Conservation (phyloP, 2,329 filamentous ascomycete genomes). For the Colletotrichum navitas region DNA sequence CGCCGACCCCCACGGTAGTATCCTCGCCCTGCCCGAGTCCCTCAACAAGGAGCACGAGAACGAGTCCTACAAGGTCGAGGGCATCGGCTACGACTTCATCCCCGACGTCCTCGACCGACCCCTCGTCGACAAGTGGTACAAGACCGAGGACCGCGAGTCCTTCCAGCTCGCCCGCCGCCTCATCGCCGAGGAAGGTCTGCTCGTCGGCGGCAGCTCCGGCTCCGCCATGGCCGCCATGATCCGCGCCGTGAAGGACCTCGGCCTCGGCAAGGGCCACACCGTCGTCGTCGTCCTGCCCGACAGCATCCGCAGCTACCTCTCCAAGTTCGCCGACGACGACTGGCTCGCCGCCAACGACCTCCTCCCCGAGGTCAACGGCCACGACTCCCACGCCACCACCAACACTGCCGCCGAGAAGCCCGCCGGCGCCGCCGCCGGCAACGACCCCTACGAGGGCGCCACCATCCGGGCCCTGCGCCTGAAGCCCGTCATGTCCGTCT, state of each 20-base stretch:
- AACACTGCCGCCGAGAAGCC: constrained; percentile 51
- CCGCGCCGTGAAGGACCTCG: constrained; percentile 80
- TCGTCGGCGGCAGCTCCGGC: constrained; percentile 94
- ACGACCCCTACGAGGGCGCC: constrained; percentile 80
- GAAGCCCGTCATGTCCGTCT: constrained; percentile 92
- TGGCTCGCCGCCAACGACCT: constrained; percentile 98
- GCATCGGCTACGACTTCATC: constrained; percentile 98
- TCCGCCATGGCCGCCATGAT: constrained; percentile 89
- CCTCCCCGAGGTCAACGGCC: constrained; percentile 68
- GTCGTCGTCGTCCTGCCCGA: constrained; percentile 94
- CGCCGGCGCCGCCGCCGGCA: constrained; percentile 49
- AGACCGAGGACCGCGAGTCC: constrained; percentile 93
- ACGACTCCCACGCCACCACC: constrained; percentile 59
- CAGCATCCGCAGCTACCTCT: constrained; percentile 96
- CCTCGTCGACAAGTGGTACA: constrained; percentile 94
- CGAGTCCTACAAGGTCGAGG: constrained; percentile 95
- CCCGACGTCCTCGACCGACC: constrained; percentile 90
- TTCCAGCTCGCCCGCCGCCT: constrained; percentile 91
- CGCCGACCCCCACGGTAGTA: constrained; percentile 92
- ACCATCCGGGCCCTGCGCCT: constrained; percentile 87
- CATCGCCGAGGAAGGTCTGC: constrained; percentile 92
- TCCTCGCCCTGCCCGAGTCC: constrained; percentile 83
- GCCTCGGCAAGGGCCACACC: constrained; percentile 85
- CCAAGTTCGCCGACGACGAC: constrained; percentile 98
- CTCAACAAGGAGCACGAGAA: constrained; percentile 87